Evolutionary conservation across 169 alveolate species (phyloP).

Genomic region (Plasmodium cynomolgi): DNA sequence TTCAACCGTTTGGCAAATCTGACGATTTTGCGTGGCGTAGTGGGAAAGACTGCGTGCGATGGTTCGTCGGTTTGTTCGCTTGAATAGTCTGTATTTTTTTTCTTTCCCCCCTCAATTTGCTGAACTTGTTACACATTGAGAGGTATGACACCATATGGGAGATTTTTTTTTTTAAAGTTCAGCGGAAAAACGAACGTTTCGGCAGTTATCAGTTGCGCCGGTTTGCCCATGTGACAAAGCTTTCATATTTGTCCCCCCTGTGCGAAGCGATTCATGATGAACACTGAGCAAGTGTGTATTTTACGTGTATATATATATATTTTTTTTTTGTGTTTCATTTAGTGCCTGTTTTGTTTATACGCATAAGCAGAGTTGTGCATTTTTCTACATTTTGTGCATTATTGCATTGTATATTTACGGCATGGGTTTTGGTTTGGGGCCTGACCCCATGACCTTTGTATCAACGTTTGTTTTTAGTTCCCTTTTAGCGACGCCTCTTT

Average conservation of each 20-base stretch:
- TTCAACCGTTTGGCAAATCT: neutral
- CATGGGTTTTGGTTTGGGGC: neutral
- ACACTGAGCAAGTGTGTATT: neutral
- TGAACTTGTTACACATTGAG: neutral
- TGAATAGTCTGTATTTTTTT: neutral
- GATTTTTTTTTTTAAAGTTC: neutral
- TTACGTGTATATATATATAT: neutral
- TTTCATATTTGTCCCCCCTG: neutral
- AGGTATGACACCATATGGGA: neutral
- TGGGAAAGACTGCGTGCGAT: neutral
- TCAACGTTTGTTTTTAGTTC: neutral
- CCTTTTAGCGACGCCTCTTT: neutral
- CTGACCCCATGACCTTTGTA: neutral
- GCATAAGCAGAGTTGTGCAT: neutral
- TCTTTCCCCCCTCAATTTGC: neutral
- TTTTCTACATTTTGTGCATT: neutral
- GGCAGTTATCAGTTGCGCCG: neutral
- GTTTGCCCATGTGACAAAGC: neutral
- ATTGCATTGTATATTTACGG: neutral
- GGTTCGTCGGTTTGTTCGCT: neutral
- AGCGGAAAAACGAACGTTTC: neutral
- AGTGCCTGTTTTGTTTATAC: neutral
- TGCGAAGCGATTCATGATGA: neutral
- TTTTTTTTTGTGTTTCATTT: neutral
- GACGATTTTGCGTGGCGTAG: neutral